Evolutionary conservation across 768 basidiomycete species (phyloP).

Genomic region (Podaxis pistillaris): DNA sequence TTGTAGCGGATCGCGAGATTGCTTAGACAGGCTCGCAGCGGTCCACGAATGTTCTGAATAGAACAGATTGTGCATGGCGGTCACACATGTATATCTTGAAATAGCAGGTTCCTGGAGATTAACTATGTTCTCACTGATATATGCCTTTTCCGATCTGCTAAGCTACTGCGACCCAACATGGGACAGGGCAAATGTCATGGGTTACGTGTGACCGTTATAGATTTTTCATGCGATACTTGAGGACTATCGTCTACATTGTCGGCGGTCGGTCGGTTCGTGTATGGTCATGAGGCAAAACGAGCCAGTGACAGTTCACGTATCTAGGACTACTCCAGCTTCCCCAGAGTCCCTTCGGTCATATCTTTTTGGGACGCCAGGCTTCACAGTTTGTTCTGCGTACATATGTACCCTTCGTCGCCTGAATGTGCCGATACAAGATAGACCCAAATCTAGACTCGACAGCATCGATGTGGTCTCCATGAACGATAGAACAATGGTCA

Average conservation of each 20-base stretch:
- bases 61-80: neutral
- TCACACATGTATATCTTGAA: neutral
- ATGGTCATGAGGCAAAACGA: slow-evolving; percentile 3
- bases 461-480: no score
- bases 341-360: neutral
- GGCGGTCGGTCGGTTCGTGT: neutral
- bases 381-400: no score
- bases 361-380: neutral
- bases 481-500: neutral
- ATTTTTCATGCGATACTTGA: neutral
- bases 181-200: neutral
- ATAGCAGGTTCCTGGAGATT: neutral
- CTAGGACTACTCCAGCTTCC: neutral
- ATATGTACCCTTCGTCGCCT: no score
- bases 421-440: no score
- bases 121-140: neutral
- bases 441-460: no score
- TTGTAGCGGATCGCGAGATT: no score
- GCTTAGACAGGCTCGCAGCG: no score
- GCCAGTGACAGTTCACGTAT: slow-evolving; percentile 1
- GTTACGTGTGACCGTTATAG: neutral
- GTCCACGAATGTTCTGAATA: neutral
- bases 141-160: neutral
- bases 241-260: neutral
- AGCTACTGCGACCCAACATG: neutral